Evolutionary conservation across 2,329 filamentous ascomycete genomes (phyloP).

Genomic region (Microdochium nivale): DNA sequence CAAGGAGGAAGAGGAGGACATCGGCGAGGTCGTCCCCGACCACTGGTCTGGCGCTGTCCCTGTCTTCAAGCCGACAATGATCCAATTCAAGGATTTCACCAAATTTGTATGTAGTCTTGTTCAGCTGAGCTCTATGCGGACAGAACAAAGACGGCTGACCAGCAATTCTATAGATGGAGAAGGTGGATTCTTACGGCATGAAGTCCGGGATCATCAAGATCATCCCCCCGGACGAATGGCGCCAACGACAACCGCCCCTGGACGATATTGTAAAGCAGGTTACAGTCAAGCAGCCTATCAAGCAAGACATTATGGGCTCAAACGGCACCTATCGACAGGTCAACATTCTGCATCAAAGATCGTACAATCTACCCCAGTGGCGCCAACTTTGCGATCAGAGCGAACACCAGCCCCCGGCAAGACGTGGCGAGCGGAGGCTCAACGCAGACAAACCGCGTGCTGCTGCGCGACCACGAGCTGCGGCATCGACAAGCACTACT

Average conservation of each 20-base stretch:
- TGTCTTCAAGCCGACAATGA: conserved; percentile 91
- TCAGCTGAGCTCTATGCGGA: background rate
- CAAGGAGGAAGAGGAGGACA: conserved; percentile 42
- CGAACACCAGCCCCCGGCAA: conserved; percentile 90
- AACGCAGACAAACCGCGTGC: conserved; percentile 45
- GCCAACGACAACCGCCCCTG: conserved; percentile 65
- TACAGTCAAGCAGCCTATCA: conserved; percentile 92
- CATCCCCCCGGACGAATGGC: conserved; percentile 91
- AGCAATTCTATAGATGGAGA: conserved; percentile 48
- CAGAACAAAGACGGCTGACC: background rate
- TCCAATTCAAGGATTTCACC: conserved; percentile 90
- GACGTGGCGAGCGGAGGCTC: conserved; percentile 71
- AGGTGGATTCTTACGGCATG: conserved; percentile 93
- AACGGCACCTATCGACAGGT: conserved; percentile 94
- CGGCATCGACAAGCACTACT: conserved; percentile 20
- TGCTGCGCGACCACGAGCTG: conserved; percentile 26
- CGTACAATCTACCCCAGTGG: conserved; percentile 97
- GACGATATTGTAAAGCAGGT: conserved; percentile 86
- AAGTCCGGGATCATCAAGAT: conserved; percentile 95
- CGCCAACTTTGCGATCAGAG: conserved; percentile 86
- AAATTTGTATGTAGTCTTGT: conserved; percentile 57
- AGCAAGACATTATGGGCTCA: conserved; percentile 94
- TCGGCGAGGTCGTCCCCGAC: conserved; percentile 73
- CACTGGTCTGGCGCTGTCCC: conserved; percentile 89
- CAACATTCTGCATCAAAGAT: conserved; percentile 91